Percentiles rank a stretch among this genome's conserved stretches.
Conservation (phyloP, 2,329 filamentous ascomycete genomes). For the Curvularia sp. region DNA sequence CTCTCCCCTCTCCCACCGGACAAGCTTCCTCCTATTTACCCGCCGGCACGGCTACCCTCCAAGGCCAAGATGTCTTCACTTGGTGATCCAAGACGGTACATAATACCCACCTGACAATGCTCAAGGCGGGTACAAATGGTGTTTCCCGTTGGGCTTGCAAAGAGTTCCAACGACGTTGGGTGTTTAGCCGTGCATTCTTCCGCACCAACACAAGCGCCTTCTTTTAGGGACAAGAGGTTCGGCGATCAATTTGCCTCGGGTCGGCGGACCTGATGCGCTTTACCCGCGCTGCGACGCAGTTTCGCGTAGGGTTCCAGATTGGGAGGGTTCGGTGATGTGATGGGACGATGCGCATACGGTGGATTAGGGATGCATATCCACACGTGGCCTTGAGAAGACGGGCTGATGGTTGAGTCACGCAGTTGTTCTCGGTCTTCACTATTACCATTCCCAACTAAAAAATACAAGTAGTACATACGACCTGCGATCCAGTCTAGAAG, state of each 20-base stretch:
- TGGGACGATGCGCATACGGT: background rate
- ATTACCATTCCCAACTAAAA: background rate
- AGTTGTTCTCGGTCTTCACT: background rate
- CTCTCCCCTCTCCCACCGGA: conserved; percentile 12
- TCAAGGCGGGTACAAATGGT: conserved; percentile 24
- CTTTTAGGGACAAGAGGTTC: conserved; percentile 11
- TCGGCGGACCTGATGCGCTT: conserved; percentile 28
- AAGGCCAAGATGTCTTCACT: conserved; percentile 26
- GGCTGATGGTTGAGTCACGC: background rate
- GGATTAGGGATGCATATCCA: background rate
- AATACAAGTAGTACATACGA: background rate
- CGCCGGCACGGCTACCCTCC: conserved; percentile 43
- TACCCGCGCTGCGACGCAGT: conserved; percentile 7
- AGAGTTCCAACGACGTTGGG: background rate
- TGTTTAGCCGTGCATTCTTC: conserved; percentile 48
- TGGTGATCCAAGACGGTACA: conserved; percentile 27
- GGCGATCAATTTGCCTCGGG: conserved; percentile 25
- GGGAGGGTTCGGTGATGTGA: background rate
- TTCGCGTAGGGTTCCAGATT: conserved; percentile 4
- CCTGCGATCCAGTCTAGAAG: conserved; percentile 25
- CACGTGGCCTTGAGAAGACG: background rate
- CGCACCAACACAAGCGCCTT: conserved; percentile 27
- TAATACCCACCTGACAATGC: conserved; percentile 18
- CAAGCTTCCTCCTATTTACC: conserved; percentile 39
- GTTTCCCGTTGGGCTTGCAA: conserved; percentile 18